Base-by-base conservation (phyloP, 306 rosid species). In the Potentilla sterilis region DNA sequence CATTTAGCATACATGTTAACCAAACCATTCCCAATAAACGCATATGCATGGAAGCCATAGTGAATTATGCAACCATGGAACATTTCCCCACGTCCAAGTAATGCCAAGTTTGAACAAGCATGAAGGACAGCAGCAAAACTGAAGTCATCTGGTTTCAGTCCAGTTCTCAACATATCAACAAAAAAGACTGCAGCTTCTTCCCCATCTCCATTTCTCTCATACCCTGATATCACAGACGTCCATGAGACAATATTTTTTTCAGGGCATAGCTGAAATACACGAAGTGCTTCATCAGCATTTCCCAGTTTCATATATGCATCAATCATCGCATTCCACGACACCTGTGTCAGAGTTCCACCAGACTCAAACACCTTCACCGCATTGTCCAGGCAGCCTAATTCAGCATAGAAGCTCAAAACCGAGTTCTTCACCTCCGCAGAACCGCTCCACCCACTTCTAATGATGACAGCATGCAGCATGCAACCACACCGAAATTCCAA, bases 221-320 rank as follows among this genome's bases (percentile, higher is more conserved):
- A 86, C 73, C 98, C 96, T 14, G 77, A 79, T 67, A 93, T 87
- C 89, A 90, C 90, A 44, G 88, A 89, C 46, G 98, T 93, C 98
- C 94, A 93, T 44, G 96, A 90, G 80, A 90, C 89, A 55, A 90
- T 42, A 73, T 89, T 88, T 69, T 70, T 86, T 75, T 86, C 88
- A n/a, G 89, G 88, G 18, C 91, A 81, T 71, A 71, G 79, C 77
- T 87, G 91, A 81, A 93, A 92, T 80, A 86, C 96, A 48, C 75
- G 81, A 55, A 79, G 72, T 19, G 94, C 98, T 66, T 76, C 77
- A 9, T 84, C 73, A 68, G 87, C 76, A 66, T 87, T 82, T 46
- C 98, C 96, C 38, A 81, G 59, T 82, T 87, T 92, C 96, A 92
- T 92, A 82, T 92, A 85, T 15, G 89, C 87, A 86, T 90, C 92